Conservation (phyloP, 805 yeast species). For the Starmerella khaoyaiensis region DNA sequence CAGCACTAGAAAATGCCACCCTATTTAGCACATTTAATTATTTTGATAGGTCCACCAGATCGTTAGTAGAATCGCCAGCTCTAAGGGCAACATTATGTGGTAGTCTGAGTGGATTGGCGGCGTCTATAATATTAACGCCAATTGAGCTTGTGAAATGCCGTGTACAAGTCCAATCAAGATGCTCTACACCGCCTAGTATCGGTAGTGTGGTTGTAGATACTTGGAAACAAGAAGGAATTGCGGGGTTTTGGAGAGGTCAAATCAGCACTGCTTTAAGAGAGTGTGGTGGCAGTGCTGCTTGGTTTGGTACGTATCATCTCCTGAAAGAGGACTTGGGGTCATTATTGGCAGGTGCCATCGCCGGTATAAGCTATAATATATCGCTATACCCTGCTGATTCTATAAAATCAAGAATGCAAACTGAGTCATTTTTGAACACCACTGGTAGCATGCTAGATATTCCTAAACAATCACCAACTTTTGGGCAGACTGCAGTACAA, state of each 20-base stretch:
- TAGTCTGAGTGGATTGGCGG: conserved; percentile 66
- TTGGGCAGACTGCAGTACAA: conserved; percentile 31
- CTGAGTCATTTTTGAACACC: conserved; percentile 33
- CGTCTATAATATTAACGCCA: conserved; percentile 77
- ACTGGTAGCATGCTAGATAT: conserved; percentile 10
- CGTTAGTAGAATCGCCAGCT: conserved; percentile 22
- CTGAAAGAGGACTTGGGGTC: conserved; percentile 28
- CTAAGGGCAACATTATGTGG: conserved; percentile 51
- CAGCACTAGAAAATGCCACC: conserved; percentile 77
- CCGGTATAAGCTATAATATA: conserved; percentile 72
- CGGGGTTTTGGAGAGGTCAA: conserved; percentile 82
- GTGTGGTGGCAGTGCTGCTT: conserved; percentile 78
- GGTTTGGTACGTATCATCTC: conserved; percentile 84
- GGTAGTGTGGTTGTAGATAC: conserved; percentile 3
- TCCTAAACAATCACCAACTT: conserved; percentile 21
- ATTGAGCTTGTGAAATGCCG: conserved; percentile 84
- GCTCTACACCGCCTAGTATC: conserved; percentile 19
- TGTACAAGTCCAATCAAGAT: conserved; percentile 45
- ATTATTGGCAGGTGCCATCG: conserved; percentile 67
- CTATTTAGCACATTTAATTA: conserved; percentile 40
- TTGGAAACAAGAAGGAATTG: conserved; percentile 36
- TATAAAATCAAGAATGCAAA: conserved; percentile 75
- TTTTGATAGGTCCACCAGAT: conserved; percentile 14
- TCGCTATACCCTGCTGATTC: conserved; percentile 85
- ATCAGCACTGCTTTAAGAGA: conserved; percentile 70